Conservation (phyloP, 106 monocot genomes). For the Narthecium ossifragum region DNA sequence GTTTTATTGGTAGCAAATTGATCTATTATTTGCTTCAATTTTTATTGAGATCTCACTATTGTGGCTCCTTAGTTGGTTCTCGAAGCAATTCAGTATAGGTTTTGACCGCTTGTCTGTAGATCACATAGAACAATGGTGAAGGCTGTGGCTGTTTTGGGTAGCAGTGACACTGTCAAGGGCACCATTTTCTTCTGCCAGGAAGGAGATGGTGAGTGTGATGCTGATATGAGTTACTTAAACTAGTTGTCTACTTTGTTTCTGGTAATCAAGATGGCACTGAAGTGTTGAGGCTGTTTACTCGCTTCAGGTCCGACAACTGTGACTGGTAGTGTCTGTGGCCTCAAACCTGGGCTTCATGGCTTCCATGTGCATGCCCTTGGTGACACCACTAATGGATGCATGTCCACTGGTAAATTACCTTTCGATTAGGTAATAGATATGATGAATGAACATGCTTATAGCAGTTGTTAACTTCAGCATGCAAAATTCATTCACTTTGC, state of each 20-base stretch:
- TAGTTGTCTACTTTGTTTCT: not conserved
- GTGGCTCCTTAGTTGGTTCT: no score
- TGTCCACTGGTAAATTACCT: conserved; percentile 64
- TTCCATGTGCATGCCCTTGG: conserved; percentile 78
- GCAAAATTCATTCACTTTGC: not conserved
- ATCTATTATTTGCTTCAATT: not conserved
- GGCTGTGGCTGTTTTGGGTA: conserved; percentile 54
- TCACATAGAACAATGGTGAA: conserved; percentile 54
- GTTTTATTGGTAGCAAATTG: no score
- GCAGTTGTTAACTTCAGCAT: no score
- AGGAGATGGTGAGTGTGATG: conserved; percentile 53
- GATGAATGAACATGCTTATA: not conserved
- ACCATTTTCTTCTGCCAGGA: conserved; percentile 53
- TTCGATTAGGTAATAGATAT: not conserved
- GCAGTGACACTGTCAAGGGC: conserved; percentile 41
- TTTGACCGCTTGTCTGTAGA: no score
- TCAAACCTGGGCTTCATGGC: conserved; percentile 50
- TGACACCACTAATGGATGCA: conserved; percentile 81
- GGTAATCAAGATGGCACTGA: not conserved
- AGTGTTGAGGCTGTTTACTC: not conserved
- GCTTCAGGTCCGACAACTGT: conserved; percentile 51
- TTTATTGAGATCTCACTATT: no score
- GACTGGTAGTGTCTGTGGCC: conserved; percentile 36
- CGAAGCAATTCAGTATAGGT: no score
- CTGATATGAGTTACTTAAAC: not conserved